phyloP scores from a whole-genome alignment of 129 eudicot species.

The Apium graveolens region DNA sequence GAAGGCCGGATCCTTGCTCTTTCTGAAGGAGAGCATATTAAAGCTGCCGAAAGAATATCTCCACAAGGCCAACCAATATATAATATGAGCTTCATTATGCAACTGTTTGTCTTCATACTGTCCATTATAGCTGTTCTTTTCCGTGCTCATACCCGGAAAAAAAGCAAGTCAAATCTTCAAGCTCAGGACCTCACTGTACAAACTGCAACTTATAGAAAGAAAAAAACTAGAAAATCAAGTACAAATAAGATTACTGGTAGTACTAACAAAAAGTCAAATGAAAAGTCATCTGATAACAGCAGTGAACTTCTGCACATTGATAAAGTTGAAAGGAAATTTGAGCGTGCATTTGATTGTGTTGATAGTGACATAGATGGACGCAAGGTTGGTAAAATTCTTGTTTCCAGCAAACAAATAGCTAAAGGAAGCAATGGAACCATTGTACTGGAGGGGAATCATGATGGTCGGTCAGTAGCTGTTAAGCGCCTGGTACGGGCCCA shows the following conservation, averaged over 20 bases:
- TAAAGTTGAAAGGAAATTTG: conserved; percentile 15
- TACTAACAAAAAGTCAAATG: conserved; percentile 17
- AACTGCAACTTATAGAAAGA: conserved; percentile 47
- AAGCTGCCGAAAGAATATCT: conserved; percentile 1
- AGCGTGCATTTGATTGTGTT: conserved; percentile 5
- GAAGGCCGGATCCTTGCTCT: conserved; percentile 16
- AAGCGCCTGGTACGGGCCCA: conserved; percentile 75
- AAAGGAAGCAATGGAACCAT: conserved; percentile 89
- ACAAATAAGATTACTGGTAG: conserved; percentile 20
- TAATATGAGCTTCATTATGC: conserved; percentile 22
- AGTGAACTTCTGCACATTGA: conserved; percentile 17
- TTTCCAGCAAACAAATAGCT: conserved; percentile 62
- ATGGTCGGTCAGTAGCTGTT: conserved; percentile 82
- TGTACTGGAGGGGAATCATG: conserved; percentile 75
- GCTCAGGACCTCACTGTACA: conserved; percentile 28
- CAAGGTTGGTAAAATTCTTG: conserved; percentile 54
- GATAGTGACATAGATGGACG: conserved; percentile 29
- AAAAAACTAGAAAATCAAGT: conserved; percentile 49
- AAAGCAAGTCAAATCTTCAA: conserved; percentile 17
- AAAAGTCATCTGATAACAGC: not conserved
- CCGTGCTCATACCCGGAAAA: conserved; percentile 6
- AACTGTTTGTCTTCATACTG: conserved; percentile 26
- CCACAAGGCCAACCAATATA: conserved; percentile 17
- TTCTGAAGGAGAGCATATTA: conserved; percentile 15
- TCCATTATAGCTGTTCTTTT: conserved; percentile 20